Evolutionary conservation across 2,329 filamentous ascomycete species (phyloP), one percentile per base, ranked within the genome.

Genomic region (Hypocrella siamensis): DNA sequence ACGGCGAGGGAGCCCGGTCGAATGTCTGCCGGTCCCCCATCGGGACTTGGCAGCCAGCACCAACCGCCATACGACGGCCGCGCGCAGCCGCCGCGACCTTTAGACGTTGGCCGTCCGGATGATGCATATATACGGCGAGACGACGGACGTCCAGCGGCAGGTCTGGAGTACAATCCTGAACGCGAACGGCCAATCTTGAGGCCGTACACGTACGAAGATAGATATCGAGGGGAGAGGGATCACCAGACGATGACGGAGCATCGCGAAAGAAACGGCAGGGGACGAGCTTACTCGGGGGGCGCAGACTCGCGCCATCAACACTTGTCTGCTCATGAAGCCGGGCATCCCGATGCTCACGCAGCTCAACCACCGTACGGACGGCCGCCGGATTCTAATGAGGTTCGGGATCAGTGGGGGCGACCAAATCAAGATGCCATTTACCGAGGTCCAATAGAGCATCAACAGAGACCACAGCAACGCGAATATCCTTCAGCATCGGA

Each of bases 131-230:
- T 46, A 8, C 59, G 63, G 25, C 56, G 63, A 28, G 68, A 72
- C 17, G 67, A 72, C 31, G 51, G 53, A 4, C 53, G 51, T 9
- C 47, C 47, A 17, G 32, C 46, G 40, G 26, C 54, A 40, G 31
- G 54, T 46, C 41, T 54, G 30, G 68, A 72, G 32, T 72, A 71
- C 43, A 67, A 67, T 37, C 58, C 60, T 0, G 69, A 74, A 28
- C 58, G 64, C 0, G 69, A 74, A 28, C 58, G 64, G 32, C 53
- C 57, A 10, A 52, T 57, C 3, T 42, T 61, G 11, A 61, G 66
- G 30, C 47, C 53, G 4, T 51, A 52, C 31, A 46, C 49, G 3
- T 70, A 65, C 40, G 69, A 75, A 35, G 67, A 72, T 15, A 62
- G 66, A 27, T 71, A 61, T 34, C 56, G 64, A 34, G 49, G 56